Base-by-base conservation (phyloP, 2,329 filamentous ascomycete species). In the Fusarium virguliforme region DNA sequence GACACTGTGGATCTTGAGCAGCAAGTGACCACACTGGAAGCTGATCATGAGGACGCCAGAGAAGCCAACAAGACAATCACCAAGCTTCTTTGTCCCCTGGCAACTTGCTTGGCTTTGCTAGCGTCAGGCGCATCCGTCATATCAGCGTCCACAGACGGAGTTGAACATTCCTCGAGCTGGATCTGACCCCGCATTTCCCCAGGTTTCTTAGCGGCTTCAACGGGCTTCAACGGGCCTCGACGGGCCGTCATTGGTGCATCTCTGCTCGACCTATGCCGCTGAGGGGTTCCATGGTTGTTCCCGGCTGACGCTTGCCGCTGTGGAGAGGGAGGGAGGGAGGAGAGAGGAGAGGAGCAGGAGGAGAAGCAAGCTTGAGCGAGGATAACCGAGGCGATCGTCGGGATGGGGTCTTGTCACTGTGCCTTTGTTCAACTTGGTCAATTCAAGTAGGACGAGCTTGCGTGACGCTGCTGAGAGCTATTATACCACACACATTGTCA, bases 131-230 rank as follows among this genome's bases (percentile, higher is more conserved):
- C 15, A 28, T 41, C 41, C 51, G 32, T 54, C 51, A 37, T 54
- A 24, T 28, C 41, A 58, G 28, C 30, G 58, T 22, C 34, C 40
- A 53, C 65, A 41, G 46, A 48, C 43, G 41, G 46, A 24, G 28
- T 40, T 18, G 22, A 13, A 10, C 12, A 24, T 37, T 40, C 9
- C n/a, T 8, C 32, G 6, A 48, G 43, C 43, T 48, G 43, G 15
- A 18, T 26, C 24, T 10, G 18, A 65, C 71, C 74, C 74, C 74
- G 67, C 71, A 74, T 76, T 76, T 75, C 73, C 74, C 74, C 74
- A 74, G 74, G 60, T 75, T 74, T 64, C 54, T 32, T 9, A 3
- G 46, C 26, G 35, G 15, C n/a, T n/a, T 57, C 37, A 28, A 38
- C 22, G 54, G 12, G 22, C 28, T 22, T 57, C 37, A 28, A 38